Conservation (phyloP, 257 asterid genomes). For the Plantago elongata region DNA sequence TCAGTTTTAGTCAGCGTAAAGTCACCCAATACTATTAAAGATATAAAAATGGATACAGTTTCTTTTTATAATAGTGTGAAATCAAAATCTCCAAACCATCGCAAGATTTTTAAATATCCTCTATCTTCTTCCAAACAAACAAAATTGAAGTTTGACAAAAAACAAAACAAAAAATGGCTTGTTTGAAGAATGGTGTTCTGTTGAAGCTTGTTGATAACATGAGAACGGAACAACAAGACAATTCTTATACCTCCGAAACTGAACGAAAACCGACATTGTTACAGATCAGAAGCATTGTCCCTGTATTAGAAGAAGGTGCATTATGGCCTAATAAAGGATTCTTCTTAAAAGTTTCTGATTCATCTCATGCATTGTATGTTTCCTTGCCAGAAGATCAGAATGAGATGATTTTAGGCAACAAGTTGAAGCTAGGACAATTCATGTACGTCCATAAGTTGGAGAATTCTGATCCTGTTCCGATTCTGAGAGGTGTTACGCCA, state of each 20-base stretch:
- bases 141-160: too few species aligned
- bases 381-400: constrained; percentile 54
- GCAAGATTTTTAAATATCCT: too few species aligned
- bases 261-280: constrained; percentile 39
- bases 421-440: constrained; percentile 57
- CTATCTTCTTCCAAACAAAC: too few species aligned
- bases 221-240: constrained; percentile 15
- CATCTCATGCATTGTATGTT: constrained; percentile 56
- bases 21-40: too few species aligned
- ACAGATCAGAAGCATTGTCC: constrained; percentile 73
- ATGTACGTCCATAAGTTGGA: constrained; percentile 44
- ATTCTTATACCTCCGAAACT: constrained; percentile 12
- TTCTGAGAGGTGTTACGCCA: constrained; percentile 48
- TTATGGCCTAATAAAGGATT: constrained; percentile 69
- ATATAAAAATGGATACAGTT: too few species aligned
- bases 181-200: constrained; percentile 53
- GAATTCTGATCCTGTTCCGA: constrained; percentile 53
- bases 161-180: constrained; percentile 26
- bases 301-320: constrained; percentile 69
- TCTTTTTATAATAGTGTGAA: too few species aligned
- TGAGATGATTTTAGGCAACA: constrained; percentile 57
- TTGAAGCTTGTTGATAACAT: constrained; percentile 53
- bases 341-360: constrained; percentile 62
- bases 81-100: too few species aligned
- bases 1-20: too few species aligned